These are phyloP conservation scores for Pugionium cornutum DNA, from an alignment of 345 rosid species.

Conservation along the genomic window DNA sequence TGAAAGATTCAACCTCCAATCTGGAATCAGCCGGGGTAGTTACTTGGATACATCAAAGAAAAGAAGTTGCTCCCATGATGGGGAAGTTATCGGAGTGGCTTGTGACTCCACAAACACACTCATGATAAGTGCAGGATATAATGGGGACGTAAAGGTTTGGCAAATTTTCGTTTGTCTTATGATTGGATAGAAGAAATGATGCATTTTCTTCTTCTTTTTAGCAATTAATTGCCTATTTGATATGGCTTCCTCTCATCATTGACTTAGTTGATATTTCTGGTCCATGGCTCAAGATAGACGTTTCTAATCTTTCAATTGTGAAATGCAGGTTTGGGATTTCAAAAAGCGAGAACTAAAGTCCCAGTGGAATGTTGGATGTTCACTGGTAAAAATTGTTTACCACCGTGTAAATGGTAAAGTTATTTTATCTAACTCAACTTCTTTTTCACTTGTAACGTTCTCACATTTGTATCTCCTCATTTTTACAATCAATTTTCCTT, in stretches of 20 bases:
- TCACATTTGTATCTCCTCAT: background rate
- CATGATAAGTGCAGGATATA: constrained; percentile 93
- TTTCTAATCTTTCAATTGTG: constrained; percentile 1
- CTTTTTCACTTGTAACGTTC: constrained; percentile 5
- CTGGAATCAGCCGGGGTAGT: constrained; percentile 91
- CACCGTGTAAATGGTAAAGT: constrained; percentile 75
- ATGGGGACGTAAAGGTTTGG: constrained; percentile 78
- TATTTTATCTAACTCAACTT: background rate
- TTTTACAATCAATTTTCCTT: background rate
- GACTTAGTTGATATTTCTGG: constrained; percentile 2
- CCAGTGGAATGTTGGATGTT: constrained; percentile 77
- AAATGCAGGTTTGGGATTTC: constrained; percentile 92
- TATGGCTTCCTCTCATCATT: constrained; percentile 7
- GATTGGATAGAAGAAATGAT: background rate
- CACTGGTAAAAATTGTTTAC: constrained; percentile 70
- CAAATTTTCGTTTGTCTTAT: constrained; percentile 14
- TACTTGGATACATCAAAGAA: constrained; percentile 64
- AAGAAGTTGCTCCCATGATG: constrained; percentile 61
- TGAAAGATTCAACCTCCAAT: constrained; percentile 92
- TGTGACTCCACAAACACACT: constrained; percentile 91
- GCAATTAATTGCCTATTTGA: constrained; percentile 10
- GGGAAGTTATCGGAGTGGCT: constrained; percentile 88
- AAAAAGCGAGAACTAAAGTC: constrained; percentile 67
- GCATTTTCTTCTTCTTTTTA: background rate
- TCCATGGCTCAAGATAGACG: background rate